Base-by-base conservation (phyloP, 2,329 filamentous ascomycete genomes). In the Talaromyces sp. region DNA sequence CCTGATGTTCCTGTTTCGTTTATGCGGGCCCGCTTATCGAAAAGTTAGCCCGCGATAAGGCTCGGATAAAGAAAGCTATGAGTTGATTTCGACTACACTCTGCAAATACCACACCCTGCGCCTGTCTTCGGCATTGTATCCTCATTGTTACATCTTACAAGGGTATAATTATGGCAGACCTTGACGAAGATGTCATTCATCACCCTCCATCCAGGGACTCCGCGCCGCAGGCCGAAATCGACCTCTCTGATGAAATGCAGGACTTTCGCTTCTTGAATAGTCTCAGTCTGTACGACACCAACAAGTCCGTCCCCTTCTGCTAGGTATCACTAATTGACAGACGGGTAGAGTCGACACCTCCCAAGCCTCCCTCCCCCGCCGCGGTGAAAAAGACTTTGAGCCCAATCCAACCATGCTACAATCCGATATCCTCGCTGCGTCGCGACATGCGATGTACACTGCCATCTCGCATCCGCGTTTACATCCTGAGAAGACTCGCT, bases 381-480 rank as follows among this genome's bases (percentile, higher is more conserved):
- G 92, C 66, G 95, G 95, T 65, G 92, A 96, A 75, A 99, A 99
- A 76, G 95, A 99, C 79, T 99, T 97, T 75, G 95, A 98, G 78
- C 88, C 90, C 31, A 92, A 98, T 77, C 90, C 91, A 55, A 98
- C 95, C 2, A 84, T 86, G 35, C 86, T 90, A 35, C 95, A 99
- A 76, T 86, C 88, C 67, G 83, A 84, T 62, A 85, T 88, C 8
- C 86, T 99, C 58, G 89, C 92, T 71, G 85, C 90, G 54, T 96
- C 92, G 66, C 87, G 93, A 61, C 83, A 84, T 68, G 93, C 93
- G 21, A 95, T 99, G 89, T 90, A 96, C 76, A 88, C 92, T 69
- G 93, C 93, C 2, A 83, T 98, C 61, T 84, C 86, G 58, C 89
- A 89, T 73, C 89, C 90, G 56, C 86, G 93, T 57, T 81, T 89